Evolutionary conservation across 1,284 basidiomycete species (phyloP), one percentile per base, ranked within the genome.

Genomic region (Phylloporus sp.): DNA sequence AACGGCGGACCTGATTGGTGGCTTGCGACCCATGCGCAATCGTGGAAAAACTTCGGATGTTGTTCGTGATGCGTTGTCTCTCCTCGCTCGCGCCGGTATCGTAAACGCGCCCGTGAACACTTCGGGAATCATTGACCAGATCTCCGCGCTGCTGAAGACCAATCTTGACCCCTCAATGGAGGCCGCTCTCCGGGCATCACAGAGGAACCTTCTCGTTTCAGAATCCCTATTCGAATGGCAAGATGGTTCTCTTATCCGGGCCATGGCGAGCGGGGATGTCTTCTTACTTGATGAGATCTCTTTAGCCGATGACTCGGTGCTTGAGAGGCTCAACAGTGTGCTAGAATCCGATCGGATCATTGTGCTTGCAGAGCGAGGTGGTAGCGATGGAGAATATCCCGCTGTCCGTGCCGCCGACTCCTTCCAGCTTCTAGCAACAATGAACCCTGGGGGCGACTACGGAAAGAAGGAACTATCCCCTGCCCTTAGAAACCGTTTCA

Each of bases 391-490:
- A 19, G 91, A 91, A 49, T 85, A 92, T 69, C 88, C 92, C 27
- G 85, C 86, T 20, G 85, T 98, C 60, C 83, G 81, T 39, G 96
- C 95, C 3, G 78, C 84, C 19, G 80, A 85, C 5, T 81, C 82
- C 5, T 99, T 99, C 85, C 93, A 97, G 78, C 89, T 99, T 49
- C 85, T 99, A 0, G 97, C 98, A 2, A 99, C 98, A 0, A 99
- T 99, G 98, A 99, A 99, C 79, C 98, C 98, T 0, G 98, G 98
- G 45, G 98, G 98, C 47, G 98, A 99, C 79, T 99, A 98, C 75
- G 98, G 98, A 52, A 99, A 99, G 84, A 99, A 99, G 80, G 98
- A 99, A 78, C 85, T 99, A 5, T 99, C 97, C 1, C 97, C 97
- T 37, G 98, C 98, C 0, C 85, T 99, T 58, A 90, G 98, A 35